Base-by-base conservation (phyloP, 2,329 filamentous ascomycete species). In the Dactylellina parvicollis region DNA sequence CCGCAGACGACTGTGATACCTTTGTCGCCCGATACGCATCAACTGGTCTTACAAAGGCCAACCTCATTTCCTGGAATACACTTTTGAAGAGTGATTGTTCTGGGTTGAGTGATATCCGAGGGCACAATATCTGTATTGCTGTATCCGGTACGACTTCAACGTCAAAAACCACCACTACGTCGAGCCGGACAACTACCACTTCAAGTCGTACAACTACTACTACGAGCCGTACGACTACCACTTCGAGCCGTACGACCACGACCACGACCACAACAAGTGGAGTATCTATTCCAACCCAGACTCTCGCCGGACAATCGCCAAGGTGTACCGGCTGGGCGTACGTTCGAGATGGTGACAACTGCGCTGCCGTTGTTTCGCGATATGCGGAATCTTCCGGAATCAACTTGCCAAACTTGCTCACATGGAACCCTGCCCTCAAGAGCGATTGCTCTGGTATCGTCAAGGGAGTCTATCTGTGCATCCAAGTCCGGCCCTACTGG, bases 381-480 rank as follows among this genome's bases (percentile, higher is more conserved):
- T 70, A 56, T 28, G n/a, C 38, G n/a, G 28, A 38, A 36, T 47
- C 56, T 10, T 44, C 44, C 4, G 44, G 40, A 10, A n/a, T 64
- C 57, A 71, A 56, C 1, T 20, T 56, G 16, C 16, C 42, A 34
- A 55, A 59, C 18, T 44, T 72, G 12, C 1, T 65, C 2, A 44
- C 28, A 55, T 72, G 67, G 65, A 70, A 70, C 12, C 47, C 65
- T 1, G 47, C 56, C 8, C 59, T 70, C 46, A 14, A 16, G 1
- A 36, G 16, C 16, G 40, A 56, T 34, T 70, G 65, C 55, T 59
- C 52, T n/a, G 46, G 40, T 10, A 46, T 55, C 10, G 42, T 30
- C 30, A 30, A 16, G 2, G 24, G 22, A 26, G 40, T 52, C 38
- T 57, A 22, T 40, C 22, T 57, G 32, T 56, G 52, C 42, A 40